Percentiles rank a stretch among this genome's conserved stretches.
phyloP scores from a whole-genome alignment of 257 asterid genomes.

The Knoxia roxburghii region DNA sequence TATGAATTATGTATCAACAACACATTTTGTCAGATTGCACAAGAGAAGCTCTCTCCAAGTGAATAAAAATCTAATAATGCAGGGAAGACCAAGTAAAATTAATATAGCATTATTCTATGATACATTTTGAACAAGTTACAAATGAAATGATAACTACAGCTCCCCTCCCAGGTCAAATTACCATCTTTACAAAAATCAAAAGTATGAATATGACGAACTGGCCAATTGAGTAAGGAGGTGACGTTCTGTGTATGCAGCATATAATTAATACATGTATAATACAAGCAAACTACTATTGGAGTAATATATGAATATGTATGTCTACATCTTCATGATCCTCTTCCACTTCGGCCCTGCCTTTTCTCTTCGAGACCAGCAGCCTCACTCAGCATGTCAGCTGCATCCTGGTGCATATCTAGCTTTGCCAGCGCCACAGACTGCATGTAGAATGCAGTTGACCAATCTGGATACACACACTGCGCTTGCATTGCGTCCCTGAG shows the following conservation, averaged over 20 bases:
- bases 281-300: too few relatives aligned
- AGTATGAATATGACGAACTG: too few relatives aligned
- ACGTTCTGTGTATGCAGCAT: too few relatives aligned
- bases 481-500: constrained; percentile 96
- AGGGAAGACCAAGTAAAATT: not conserved
- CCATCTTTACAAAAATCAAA: too few relatives aligned
- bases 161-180: not conserved
- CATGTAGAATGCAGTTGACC: constrained; percentile 95
- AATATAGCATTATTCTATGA: not conserved
- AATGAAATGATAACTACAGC: not conserved
- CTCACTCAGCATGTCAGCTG: constrained; percentile 89
- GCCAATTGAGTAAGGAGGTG: too few relatives aligned
- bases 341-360: constrained; percentile 47
- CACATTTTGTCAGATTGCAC: too few relatives aligned
- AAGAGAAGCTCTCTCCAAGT: too few relatives aligned
- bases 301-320: too few relatives aligned
- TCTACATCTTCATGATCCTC: constrained; percentile 24
- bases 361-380: constrained; percentile 72
- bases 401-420: constrained; percentile 87
- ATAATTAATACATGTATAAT: too few relatives aligned
- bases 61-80: too few relatives aligned
- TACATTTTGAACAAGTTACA: not conserved
- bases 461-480: constrained; percentile 68
- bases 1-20: too few relatives aligned
- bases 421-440: constrained; percentile 87